Evolutionary conservation across 805 yeast genomes (phyloP).

Genomic region (Ogataea nitratoaversa): DNA sequence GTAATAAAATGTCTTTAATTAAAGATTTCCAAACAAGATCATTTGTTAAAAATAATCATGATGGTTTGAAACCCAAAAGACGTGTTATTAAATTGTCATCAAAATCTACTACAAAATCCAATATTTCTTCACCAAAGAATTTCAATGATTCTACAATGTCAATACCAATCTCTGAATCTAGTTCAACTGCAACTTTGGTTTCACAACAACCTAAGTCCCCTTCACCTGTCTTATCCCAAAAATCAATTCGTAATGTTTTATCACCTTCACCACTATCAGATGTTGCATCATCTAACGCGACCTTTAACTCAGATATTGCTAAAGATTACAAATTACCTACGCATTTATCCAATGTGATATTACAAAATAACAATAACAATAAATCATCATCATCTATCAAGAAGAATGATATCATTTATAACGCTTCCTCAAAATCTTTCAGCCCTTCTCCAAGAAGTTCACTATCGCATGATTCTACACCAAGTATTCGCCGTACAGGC

Average conservation of each 20-base stretch:
- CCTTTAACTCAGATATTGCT: neutral
- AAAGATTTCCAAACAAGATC: conserved; percentile 43
- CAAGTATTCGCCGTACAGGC: too few species aligned
- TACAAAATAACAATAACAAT: neutral
- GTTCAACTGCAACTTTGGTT: neutral
- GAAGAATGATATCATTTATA: neutral
- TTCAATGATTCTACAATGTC: too few species aligned
- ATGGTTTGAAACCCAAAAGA: conserved; percentile 27
- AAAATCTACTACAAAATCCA: too few species aligned
- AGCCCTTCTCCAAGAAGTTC: neutral
- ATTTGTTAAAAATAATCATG: conserved; percentile 31
- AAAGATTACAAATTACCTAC: neutral
- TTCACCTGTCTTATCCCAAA: neutral
- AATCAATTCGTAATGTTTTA: neutral
- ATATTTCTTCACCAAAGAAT: too few species aligned
- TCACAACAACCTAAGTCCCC: neutral
- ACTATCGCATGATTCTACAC: neutral
- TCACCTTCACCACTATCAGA: neutral
- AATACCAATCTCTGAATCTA: neutral
- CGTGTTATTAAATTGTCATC: conserved; percentile 22
- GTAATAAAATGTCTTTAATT: conserved; percentile 36
- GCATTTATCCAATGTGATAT: neutral
- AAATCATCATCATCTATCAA: neutral
- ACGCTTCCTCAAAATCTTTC: neutral
- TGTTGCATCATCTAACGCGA: neutral